Percentiles rank a stretch among this genome's conserved stretches.
phyloP scores from a whole-genome alignment of 139 green algal species.

The Chlorella sp. region DNA sequence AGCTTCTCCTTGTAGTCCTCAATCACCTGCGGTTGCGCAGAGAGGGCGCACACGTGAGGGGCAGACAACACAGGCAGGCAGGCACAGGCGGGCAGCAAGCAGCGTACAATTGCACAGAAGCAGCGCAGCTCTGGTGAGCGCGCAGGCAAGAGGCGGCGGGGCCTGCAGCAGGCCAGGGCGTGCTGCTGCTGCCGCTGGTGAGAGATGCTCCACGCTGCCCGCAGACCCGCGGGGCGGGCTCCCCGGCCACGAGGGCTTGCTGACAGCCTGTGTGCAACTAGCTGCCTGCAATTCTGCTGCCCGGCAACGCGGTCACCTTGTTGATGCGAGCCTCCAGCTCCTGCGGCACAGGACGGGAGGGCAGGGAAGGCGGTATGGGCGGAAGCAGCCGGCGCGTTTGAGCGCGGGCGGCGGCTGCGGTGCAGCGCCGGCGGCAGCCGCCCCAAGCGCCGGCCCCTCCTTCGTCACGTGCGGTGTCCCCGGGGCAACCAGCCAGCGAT shows the following conservation, averaged over 20 bases:
- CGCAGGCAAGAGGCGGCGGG: no score
- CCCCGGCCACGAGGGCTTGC: no score
- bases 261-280: no score
- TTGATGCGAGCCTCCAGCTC: slow-evolving; percentile 59
- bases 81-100: neutral
- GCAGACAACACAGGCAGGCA: neutral
- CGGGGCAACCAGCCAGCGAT: no score
- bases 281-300: neutral
- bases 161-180: no score
- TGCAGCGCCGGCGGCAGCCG: neutral
- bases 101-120: neutral
- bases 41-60: neutral
- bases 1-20: slow-evolving; percentile 86
- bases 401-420: no score
- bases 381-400: neutral
- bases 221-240: no score
- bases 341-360: slow-evolving; percentile 44
- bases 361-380: neutral
- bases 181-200: no score
- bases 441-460: neutral
- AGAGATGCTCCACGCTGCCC: no score
- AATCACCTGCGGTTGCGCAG: slow-evolving; percentile 67
- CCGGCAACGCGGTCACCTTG: slow-evolving; percentile 33
- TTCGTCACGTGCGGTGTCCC: no score
- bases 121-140: neutral